Percentiles rank a stretch among this genome's conserved stretches.
Conservation (phyloP, 257 asterid species). For the Sherardia arvensis region DNA sequence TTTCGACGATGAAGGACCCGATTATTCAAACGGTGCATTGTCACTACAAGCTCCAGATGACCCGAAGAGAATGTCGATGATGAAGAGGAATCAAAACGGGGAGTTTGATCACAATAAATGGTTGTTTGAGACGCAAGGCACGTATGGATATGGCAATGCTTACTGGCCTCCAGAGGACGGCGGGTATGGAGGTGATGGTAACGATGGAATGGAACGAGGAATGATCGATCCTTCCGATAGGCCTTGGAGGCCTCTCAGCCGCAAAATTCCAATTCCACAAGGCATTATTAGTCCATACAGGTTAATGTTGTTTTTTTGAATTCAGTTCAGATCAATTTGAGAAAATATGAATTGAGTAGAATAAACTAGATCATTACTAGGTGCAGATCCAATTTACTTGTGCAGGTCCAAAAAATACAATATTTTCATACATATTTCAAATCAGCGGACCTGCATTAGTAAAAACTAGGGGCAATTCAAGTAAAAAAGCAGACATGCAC, state of each 20-base stretch:
- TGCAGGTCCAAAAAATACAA: too few relatives aligned
- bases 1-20: not conserved
- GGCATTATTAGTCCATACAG: not conserved
- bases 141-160: not conserved
- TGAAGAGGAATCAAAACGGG: not conserved
- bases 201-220: not conserved
- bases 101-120: not conserved
- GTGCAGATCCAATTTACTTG: too few relatives aligned
- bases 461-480: too few relatives aligned
- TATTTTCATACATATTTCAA: too few relatives aligned
- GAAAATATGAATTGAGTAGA: too few relatives aligned
- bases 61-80: not conserved
- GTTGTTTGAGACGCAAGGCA: not conserved
- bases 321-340: too few relatives aligned
- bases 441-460: too few relatives aligned
- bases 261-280: not conserved
- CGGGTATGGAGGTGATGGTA: not conserved
- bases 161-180: not conserved
- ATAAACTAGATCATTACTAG: too few relatives aligned
- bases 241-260: not conserved
- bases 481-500: too few relatives aligned
- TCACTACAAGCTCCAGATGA: not conserved
- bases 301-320: not conserved
- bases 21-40: not conserved
- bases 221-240: not conserved